Percentiles rank a stretch among this genome's conserved stretches.
Evolutionary conservation across 1,284 basidiomycete species (phyloP).

Genomic region (Amylostereum areolatum): DNA sequence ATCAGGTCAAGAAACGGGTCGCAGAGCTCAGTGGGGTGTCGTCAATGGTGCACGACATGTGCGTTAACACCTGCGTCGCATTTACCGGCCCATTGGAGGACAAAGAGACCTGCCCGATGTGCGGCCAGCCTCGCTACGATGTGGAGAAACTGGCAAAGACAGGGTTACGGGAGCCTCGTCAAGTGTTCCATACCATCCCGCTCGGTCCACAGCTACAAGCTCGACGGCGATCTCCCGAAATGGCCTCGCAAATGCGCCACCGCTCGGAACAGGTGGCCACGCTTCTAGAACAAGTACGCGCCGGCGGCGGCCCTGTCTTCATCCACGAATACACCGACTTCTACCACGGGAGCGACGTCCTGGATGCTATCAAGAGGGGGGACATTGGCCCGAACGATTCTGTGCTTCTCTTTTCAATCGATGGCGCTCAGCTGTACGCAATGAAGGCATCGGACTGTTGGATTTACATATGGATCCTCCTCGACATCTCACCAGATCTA

Average conservation of each 20-base stretch:
- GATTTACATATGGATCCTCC: slow-evolving; percentile 8
- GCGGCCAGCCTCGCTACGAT: slow-evolving; percentile 21
- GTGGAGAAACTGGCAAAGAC: background rate
- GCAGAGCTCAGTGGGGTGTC: slow-evolving; percentile 22
- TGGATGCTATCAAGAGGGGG: background rate
- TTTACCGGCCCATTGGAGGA: slow-evolving; percentile 26
- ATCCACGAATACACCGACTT: background rate
- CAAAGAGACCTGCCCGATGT: slow-evolving; percentile 19
- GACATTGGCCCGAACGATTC: background rate
- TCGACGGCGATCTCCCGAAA: background rate
- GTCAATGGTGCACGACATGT: slow-evolving; percentile 28
- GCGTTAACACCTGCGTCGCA: slow-evolving; percentile 26
- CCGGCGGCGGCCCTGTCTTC: background rate
- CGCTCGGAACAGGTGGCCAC: background rate
- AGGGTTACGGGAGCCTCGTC: slow-evolving; percentile 9
- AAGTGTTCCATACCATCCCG: slow-evolving; percentile 16
- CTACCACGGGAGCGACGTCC: background rate
- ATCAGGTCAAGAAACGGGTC: slow-evolving; percentile 15
- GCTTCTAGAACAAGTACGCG: background rate
- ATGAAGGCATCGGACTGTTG: slow-evolving; percentile 8
- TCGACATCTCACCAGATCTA: slow-evolving; percentile 2
- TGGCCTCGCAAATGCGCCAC: slow-evolving; percentile 2
- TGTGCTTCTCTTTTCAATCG: background rate
- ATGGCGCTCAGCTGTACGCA: background rate
- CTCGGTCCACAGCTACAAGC: slow-evolving; percentile 15